A percentile compares a stretch with the other conserved stretches of the same genome.
Conservation (phyloP, 768 basidiomycete genomes). For the Tulasnella sp. region DNA sequence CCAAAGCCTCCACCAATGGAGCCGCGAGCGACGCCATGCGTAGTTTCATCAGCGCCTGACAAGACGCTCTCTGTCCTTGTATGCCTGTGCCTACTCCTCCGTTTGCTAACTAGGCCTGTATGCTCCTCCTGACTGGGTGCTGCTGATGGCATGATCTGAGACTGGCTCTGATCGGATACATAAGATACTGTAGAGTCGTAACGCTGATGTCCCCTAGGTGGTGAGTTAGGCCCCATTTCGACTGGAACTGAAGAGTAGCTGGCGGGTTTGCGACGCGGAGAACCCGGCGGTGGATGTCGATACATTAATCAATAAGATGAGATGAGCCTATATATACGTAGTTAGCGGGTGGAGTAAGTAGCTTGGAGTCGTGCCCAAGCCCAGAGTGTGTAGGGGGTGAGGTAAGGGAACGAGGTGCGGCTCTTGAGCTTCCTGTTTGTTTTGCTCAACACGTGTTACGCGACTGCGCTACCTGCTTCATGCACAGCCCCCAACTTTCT, state of each 20-base stretch:
- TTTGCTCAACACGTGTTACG: no score
- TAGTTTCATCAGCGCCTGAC: slow-evolving; percentile 34
- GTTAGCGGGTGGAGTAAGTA: no score
- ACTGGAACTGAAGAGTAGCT: slow-evolving; percentile 12
- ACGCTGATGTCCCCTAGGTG: background rate
- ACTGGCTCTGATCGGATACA: slow-evolving; percentile 23
- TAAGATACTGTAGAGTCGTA: background rate
- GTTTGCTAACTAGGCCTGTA: background rate
- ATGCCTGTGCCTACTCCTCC: background rate
- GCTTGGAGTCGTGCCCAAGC: no score
- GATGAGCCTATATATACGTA: no score
- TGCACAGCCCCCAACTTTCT: no score
- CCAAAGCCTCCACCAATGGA: slow-evolving; percentile 72
- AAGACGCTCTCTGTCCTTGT: no score
- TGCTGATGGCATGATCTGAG: slow-evolving; percentile 21
- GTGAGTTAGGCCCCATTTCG: slow-evolving; percentile 6
- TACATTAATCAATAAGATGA: no score
- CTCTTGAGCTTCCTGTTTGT: no score
- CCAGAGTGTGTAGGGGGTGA: no score
- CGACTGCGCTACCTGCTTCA: no score
- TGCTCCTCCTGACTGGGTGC: slow-evolving; percentile 33
- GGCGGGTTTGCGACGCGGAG: slow-evolving; percentile 3
- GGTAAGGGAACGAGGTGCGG: no score
- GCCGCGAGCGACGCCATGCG: slow-evolving; percentile 71
- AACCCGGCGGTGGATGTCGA: background rate